phyloP scores from a whole-genome alignment of 768 basidiomycete species.

The Filobasidium wieringae region DNA sequence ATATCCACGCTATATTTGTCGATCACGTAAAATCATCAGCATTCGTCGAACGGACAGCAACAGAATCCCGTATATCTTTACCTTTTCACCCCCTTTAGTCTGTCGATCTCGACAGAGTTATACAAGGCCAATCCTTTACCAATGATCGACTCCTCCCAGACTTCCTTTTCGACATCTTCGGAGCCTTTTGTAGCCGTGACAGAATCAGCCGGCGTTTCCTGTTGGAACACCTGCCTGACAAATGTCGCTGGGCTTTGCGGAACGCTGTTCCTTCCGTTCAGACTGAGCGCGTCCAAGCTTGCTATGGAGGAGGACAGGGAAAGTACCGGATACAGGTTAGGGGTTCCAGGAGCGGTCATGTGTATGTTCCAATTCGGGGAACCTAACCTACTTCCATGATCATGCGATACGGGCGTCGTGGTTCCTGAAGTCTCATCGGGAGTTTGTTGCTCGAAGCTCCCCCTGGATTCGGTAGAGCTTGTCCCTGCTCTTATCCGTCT shows the following conservation, averaged over 20 bases:
- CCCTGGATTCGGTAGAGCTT: neutral
- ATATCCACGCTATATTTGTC: conserved; percentile 57
- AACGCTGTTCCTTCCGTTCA: neutral
- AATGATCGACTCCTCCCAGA: conserved; percentile 72
- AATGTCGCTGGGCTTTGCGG: neutral
- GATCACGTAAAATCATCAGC: conserved; percentile 9
- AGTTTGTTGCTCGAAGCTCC: neutral
- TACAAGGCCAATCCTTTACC: conserved; percentile 92
- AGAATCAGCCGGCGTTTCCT: neutral
- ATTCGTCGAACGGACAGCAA: conserved; percentile 8
- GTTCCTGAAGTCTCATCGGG: neutral
- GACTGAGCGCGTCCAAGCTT: conserved; percentile 8
- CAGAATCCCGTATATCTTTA: conserved; percentile 38
- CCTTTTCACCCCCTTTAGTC: conserved; percentile 86
- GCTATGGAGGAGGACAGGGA: conserved; percentile 14
- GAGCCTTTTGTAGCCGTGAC: neutral
- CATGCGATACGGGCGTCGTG: neutral
- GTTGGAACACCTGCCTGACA: neutral
- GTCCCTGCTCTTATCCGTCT: conserved; percentile 34
- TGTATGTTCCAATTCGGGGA: conserved; percentile 4
- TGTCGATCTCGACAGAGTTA: conserved; percentile 79
- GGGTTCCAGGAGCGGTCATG: conserved; percentile 11
- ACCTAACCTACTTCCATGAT: neutral
- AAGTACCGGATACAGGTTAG: conserved; percentile 13
- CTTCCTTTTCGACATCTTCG: conserved; percentile 35